Conservation (phyloP, 2,329 filamentous ascomycete genomes). For the Penicillium sp. region DNA sequence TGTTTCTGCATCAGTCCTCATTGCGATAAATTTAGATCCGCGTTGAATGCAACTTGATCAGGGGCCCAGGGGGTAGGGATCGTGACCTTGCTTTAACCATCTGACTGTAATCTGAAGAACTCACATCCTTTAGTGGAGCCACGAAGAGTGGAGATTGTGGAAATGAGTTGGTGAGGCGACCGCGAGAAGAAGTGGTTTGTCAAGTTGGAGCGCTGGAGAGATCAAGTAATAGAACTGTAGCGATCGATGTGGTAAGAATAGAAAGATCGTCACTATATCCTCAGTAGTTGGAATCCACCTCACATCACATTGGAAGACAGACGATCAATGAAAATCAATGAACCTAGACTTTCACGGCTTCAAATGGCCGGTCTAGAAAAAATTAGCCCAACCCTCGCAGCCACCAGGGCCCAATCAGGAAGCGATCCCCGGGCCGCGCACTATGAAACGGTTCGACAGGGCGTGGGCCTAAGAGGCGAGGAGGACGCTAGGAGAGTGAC, state of each 20-base stretch:
- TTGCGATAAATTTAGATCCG: neutral
- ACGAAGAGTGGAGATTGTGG: neutral
- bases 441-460: neutral
- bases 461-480: constrained; percentile 1
- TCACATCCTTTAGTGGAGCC: neutral
- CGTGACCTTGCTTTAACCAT: neutral
- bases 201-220: no score
- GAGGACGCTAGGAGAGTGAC: constrained; percentile 1
- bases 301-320: neutral
- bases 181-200: no score
- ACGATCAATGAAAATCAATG: constrained; percentile 3
- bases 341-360: constrained; percentile 5
- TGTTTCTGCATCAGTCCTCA: neutral
- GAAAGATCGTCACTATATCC: neutral
- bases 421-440: constrained; percentile 5
- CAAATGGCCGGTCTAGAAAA: constrained; percentile 4
- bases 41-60: neutral
- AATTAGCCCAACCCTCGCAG: constrained; percentile 2
- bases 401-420: constrained; percentile 3
- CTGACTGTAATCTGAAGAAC: neutral
- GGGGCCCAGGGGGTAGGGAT: neutral
- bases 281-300: neutral
- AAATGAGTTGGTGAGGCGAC: neutral
- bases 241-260: neutral
- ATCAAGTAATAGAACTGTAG: no score